Evolutionary conservation across 768 basidiomycete species (phyloP), one percentile per base, ranked within the genome.

Genomic region (Xerocomellus amylosporus): DNA sequence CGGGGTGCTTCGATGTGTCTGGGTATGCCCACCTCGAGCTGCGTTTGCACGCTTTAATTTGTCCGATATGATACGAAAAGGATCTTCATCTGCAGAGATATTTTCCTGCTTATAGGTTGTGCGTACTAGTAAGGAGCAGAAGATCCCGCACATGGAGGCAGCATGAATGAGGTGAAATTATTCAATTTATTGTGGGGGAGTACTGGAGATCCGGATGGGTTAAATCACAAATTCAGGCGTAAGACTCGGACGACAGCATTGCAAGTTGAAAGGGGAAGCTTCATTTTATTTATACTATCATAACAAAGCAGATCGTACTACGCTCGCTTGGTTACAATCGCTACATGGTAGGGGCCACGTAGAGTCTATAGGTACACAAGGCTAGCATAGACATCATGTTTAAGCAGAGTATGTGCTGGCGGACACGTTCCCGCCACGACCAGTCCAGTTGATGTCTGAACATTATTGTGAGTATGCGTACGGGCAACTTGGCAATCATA

Each of bases 381-480:
- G 43, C n/a, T 46, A 52, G 30, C 20, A 33, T 20, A 14, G 26
- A 48, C 17, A n/a, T 37, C 39, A 45, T 42, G 31, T 58, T 74
- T 77, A 87, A 57, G 83, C 87, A 62, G 75, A 75, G 82, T 98
- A 98, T 48, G 88, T 85, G 58, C 84, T 87, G 37, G 94, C 88
- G 51, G 96, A 93, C 53, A 96, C 93, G 62, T 87, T 93, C 61
- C 96, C 96, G 47, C 96, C 96, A 61, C 93, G 92, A 43, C 96
- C 96, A 63, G 95, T 98, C 96, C 96, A 98, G 81, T 97, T 98
- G 77, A 96, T 80, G 77, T 99, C 96, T 90, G 55, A 13, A 34
- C 5, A 46, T 17, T 9, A 28, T 30, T 10, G 38, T 64, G 54
- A 56, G 49, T 30, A 52, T 26, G 14, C 26, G 22, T 20, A 30